Evolutionary conservation across 345 rosid genomes (phyloP), one percentile per base, ranked within the genome.

Genomic region (Eucalyptus tenuipes): DNA sequence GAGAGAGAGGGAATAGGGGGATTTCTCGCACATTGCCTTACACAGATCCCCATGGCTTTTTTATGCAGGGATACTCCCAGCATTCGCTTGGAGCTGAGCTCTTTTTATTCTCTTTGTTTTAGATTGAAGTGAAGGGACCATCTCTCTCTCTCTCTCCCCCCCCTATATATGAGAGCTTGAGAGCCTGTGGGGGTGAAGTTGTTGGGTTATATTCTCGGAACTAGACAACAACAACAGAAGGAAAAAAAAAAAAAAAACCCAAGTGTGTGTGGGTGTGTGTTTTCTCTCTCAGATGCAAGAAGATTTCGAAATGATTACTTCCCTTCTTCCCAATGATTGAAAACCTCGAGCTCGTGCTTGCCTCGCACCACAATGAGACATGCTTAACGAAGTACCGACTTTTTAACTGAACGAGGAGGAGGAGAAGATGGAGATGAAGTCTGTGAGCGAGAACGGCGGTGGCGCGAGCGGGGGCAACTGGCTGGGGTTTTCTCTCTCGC

Each of bases 401-500:
- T 75, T 75, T 37, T 75, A 40, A 75, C 84, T 75, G 15, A 75
- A 75, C 84, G 47, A 75, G 84, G 27, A 75, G 47, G 13, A 75
- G 61, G 61, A 86, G 85, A 57, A 86, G 88, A 90, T 44, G 82
- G 71, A 88, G 90, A 94, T 92, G 95, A 94, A 92, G 91, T 87
- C 91, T 48, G 49, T 91, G 94, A 91, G 90, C 89, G 93, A 93
- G 82, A 91, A 86, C 66, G 89, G 42, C 93, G 91, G 91, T 86
- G 91, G 92, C 61, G 88, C 68, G 31, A 61, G 31, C 85, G 91
- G 55, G 80, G 91, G 71, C 25, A 92, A 91, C 94, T 96, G 97
- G 96, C 88, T 96, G 92, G 98, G 95, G 7, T 96, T 96, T 66
- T 96, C 98, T 68, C 95, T 96, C 89, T 94, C 97, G 13, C 94